Evolutionary conservation across 805 yeast genomes (phyloP), one percentile per base, ranked within the genome.

Genomic region (Starmerella bombi): DNA sequence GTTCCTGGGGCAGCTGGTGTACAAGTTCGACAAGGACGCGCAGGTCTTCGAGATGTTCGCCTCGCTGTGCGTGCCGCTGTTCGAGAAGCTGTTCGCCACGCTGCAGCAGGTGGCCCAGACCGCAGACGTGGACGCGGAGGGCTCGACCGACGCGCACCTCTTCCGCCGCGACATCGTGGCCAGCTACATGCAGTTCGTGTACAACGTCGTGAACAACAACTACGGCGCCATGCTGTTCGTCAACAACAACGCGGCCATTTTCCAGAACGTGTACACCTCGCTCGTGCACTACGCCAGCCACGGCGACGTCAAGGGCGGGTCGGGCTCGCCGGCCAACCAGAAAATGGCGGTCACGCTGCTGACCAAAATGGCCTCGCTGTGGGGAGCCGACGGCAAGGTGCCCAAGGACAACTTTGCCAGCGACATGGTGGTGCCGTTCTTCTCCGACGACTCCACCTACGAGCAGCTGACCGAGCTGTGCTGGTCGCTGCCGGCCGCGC

Each of bases 1-100:
- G 30, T 88, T 91, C 58, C 62, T 91, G 46, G 86, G 93, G 4
- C 97, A 91, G 61, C 72, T 91, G 46, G 72, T 80, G 38, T 96
- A 88, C 58, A 72, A 69, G 49, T 84, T 78, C 61, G 72, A 74
- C 53, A 66, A 66, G 34, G 77, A 81, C 50, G 75, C 72, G 32
- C 70, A 67, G 33, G 74, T 85, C 40, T 84, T 81, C 59, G 75
- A 75, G 50, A 64, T 88, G 60, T 65, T 88, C 48, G 75, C 80
- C 52, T 76, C 77, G 41, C 63, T 91, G 44, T 58, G 84, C 43
- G 64, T 80, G 0, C 94, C 95, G n/a, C 67, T 86, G 37, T 63
- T 80, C 22, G 65, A 66, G 38, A 80, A 80, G 53, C 67, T 80
- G 7, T 74, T 76, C 51, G 64, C 61, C 23, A 64, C 68, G 43